A percentile compares a stretch with the other conserved stretches of the same genome.
Evolutionary conservation across 2,329 filamentous ascomycete species (phyloP).

Genomic region (Penicillium sp.): DNA sequence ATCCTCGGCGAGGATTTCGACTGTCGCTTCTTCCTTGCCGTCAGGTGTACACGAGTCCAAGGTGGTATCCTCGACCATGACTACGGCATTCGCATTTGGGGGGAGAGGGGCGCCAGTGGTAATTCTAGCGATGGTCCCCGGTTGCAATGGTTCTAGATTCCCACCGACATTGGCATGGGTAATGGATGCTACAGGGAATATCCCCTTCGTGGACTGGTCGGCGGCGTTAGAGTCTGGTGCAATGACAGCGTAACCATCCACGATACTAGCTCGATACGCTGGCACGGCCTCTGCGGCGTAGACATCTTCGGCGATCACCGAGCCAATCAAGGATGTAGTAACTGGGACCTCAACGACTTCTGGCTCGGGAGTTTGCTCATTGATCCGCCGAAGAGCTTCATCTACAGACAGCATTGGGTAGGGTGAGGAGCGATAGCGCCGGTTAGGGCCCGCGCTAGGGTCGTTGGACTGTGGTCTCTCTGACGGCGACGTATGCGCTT

Average conservation of each 20-base stretch:
- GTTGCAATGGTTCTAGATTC: slow-evolving; percentile 58
- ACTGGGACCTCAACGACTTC: slow-evolving; percentile 59
- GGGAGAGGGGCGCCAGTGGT: slow-evolving; percentile 93
- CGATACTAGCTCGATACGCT: slow-evolving; percentile 91
- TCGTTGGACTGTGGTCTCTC: slow-evolving; percentile 60
- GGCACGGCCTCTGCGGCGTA: slow-evolving; percentile 78
- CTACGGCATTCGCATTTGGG: slow-evolving; percentile 80
- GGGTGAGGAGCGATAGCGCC: slow-evolving; percentile 78
- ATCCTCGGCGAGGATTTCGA: slow-evolving; percentile 78
- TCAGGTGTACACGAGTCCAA: slow-evolving; percentile 74
- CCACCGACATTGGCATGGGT: slow-evolving; percentile 79
- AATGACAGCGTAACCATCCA: slow-evolving; percentile 90
- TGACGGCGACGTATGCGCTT: slow-evolving; percentile 68
- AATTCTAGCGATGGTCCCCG: slow-evolving; percentile 80
- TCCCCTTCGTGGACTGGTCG: slow-evolving; percentile 64
- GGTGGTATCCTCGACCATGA: slow-evolving; percentile 94
- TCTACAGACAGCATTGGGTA: slow-evolving; percentile 89
- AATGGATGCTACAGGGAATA: slow-evolving; percentile 81
- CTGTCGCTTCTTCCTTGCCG: slow-evolving; percentile 77
- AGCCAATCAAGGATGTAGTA: slow-evolving; percentile 65
- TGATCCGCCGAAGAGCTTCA: slow-evolving; percentile 72
- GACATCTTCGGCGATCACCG: slow-evolving; percentile 79
- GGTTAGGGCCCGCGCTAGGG: slow-evolving; percentile 58
- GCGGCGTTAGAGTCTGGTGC: slow-evolving; percentile 50
- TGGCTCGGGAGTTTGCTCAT: slow-evolving; percentile 67